Conservation (phyloP, 805 yeast species). For the Jamesozyma rosinii region DNA sequence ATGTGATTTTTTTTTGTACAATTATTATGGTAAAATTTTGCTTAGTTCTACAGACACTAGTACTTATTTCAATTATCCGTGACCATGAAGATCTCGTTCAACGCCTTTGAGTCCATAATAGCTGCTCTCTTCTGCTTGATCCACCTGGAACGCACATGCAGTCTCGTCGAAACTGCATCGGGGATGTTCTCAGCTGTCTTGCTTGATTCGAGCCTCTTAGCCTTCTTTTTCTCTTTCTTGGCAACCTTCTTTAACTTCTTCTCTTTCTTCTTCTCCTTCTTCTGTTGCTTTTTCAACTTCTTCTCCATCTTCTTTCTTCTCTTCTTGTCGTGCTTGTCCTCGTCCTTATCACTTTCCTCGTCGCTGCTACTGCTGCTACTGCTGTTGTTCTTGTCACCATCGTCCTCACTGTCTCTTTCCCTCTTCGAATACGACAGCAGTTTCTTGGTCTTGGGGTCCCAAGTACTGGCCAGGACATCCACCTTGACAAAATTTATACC, state of each 20-base stretch:
- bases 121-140: conserved; percentile 87
- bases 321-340: conserved; percentile 20
- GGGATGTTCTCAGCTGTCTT: conserved; percentile 18
- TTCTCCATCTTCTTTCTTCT: conserved; percentile 28
- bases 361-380: conserved; percentile 20
- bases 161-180: conserved; percentile 40
- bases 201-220: conserved; percentile 18
- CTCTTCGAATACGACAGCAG: conserved; percentile 27
- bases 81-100: conserved; percentile 90
- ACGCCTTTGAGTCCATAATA: conserved; percentile 76
- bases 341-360: conserved; percentile 27
- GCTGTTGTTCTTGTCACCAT: conserved; percentile 11
- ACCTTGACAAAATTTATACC: conserved; percentile 84
- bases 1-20: too few species aligned
- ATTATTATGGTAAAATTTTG: too few species aligned
- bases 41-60: neutral
- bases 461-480: conserved; percentile 71
- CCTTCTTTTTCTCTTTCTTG: conserved; percentile 13
- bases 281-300: conserved; percentile 24
- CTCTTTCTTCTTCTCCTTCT: conserved; percentile 28
- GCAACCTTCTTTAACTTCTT: conserved; percentile 22
- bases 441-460: conserved; percentile 53
- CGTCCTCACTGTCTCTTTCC: conserved; percentile 24
- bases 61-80: conserved; percentile 34
- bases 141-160: conserved; percentile 76